A percentile compares a stretch with the other conserved stretches of the same genome.
phyloP scores from a whole-genome alignment of 1,284 basidiomycete species.

The Leccinum pallidistipes region DNA sequence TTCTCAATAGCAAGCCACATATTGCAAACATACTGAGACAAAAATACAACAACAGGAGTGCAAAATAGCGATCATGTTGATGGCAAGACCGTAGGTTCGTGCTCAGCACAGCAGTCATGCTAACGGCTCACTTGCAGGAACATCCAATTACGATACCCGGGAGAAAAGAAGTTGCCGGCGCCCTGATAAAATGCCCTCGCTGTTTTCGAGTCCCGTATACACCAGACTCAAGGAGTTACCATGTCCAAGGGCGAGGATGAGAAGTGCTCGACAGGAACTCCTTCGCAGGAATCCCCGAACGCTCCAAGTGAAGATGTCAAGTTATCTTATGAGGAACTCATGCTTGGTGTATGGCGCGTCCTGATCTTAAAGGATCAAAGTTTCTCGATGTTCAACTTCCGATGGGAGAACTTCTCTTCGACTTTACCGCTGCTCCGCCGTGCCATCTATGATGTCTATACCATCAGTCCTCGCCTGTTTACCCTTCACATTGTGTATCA shows the following conservation, averaged over 20 bases:
- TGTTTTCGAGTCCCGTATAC: too few species aligned
- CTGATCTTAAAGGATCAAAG: constrained; percentile 16
- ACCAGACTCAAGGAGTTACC: too few species aligned
- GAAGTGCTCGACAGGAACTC: not conserved
- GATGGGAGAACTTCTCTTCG: constrained; percentile 7
- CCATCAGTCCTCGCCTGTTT: constrained; percentile 24
- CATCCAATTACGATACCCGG: too few species aligned
- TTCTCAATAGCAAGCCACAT: too few species aligned
- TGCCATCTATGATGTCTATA: constrained; percentile 24
- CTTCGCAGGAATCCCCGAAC: not conserved
- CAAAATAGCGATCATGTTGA: too few species aligned
- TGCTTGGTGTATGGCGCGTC: constrained; percentile 26
- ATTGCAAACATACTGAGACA: too few species aligned
- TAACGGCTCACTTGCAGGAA: too few species aligned
- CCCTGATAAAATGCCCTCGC: not conserved
- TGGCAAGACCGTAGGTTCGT: too few species aligned
- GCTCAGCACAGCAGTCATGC: too few species aligned
- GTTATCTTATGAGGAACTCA: constrained; percentile 12
- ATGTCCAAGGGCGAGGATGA: too few species aligned
- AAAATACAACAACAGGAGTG: too few species aligned
- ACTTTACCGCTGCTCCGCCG: constrained; percentile 15
- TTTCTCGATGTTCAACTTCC: constrained; percentile 7
- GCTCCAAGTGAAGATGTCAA: not conserved
- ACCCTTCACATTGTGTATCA: constrained; percentile 11
- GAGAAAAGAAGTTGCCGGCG: too few species aligned